These are phyloP conservation scores for Kurtzmaniella natalensis DNA, from an alignment of 1,139 yeast genomes.

Conservation along the genomic window DNA sequence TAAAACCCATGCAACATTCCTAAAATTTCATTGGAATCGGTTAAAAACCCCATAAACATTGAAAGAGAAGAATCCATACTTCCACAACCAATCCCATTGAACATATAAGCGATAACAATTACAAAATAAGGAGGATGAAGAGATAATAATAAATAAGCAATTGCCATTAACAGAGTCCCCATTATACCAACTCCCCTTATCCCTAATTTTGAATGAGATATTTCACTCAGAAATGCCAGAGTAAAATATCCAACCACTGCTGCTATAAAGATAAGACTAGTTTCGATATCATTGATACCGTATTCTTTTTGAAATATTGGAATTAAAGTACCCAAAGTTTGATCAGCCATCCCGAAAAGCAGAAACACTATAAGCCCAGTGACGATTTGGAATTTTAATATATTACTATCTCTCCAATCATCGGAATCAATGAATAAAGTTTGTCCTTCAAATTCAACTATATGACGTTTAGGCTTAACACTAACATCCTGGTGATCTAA, in stretches of 20 bases:
- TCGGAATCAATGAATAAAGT: constrained; percentile 27
- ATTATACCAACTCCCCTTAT: constrained; percentile 33
- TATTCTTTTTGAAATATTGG: constrained; percentile 46
- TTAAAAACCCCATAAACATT: constrained; percentile 54
- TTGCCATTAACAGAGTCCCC: constrained; percentile 29
- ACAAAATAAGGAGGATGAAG: constrained; percentile 34
- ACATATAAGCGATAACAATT: constrained; percentile 31
- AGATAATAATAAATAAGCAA: constrained; percentile 24
- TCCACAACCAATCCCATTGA: constrained; percentile 59
- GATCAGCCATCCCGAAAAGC: constrained; percentile 53
- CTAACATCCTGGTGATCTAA: no score
- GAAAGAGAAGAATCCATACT: constrained; percentile 57
- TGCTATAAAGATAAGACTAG: constrained; percentile 32
- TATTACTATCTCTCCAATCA: constrained; percentile 36
- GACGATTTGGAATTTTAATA: constrained; percentile 37
- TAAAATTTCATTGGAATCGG: constrained; percentile 56
- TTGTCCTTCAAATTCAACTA: constrained; percentile 24
- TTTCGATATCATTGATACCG: constrained; percentile 36
- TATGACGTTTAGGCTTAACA: constrained; percentile 4
- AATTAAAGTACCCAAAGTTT: constrained; percentile 52
- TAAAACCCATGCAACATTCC: constrained; percentile 67
- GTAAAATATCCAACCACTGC: constrained; percentile 35
- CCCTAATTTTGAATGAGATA: constrained; percentile 29
- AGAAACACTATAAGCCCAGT: constrained; percentile 35
- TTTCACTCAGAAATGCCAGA: constrained; percentile 35